A percentile compares a stretch with the other conserved stretches of the same genome.
Evolutionary conservation across 768 basidiomycete genomes (phyloP).

Genomic region (Terana coerulea): DNA sequence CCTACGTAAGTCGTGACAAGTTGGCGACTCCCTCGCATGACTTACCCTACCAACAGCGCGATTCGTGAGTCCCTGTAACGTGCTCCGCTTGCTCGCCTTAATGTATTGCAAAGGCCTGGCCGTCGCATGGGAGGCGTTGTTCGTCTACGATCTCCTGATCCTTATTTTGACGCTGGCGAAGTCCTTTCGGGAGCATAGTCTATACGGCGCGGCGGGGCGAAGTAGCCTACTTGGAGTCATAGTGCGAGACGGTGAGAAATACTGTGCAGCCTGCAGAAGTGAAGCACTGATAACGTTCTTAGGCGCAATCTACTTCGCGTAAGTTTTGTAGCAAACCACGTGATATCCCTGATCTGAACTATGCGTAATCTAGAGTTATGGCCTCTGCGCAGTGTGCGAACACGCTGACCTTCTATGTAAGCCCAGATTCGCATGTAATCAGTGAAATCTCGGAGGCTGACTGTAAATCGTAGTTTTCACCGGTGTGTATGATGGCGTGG

Average conservation of each 20-base stretch:
- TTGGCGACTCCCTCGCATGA: too few species aligned
- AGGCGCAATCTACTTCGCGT: constrained; percentile 59
- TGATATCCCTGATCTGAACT: too few species aligned
- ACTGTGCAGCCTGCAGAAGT: too few species aligned
- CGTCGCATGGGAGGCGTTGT: constrained; percentile 47
- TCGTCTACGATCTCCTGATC: constrained; percentile 45
- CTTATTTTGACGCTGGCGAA: constrained; percentile 45
- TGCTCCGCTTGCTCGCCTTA: too few species aligned
- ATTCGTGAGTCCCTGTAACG: too few species aligned
- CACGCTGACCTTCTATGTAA: constrained; percentile 37
- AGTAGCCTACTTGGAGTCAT: constrained; percentile 37
- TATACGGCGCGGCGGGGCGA: constrained; percentile 20
- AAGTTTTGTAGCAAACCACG: too few species aligned
- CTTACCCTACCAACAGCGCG: too few species aligned
- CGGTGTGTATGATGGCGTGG: too few species aligned
- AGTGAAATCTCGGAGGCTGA: too few species aligned
- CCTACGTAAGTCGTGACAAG: too few species aligned
- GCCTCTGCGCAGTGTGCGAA: constrained; percentile 48
- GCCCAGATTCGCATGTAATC: too few species aligned
- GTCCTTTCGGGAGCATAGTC: constrained; percentile 33
- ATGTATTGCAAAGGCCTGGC: constrained; percentile 28
- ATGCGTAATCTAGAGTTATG: constrained; percentile 57
- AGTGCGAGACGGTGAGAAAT: constrained; percentile 49
- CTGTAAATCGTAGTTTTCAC: too few species aligned
- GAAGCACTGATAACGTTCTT: not conserved